Percentiles rank a stretch among this genome's conserved stretches.
phyloP scores from a whole-genome alignment of 2,329 filamentous ascomycete genomes.

The Arthroderma sp. region DNA sequence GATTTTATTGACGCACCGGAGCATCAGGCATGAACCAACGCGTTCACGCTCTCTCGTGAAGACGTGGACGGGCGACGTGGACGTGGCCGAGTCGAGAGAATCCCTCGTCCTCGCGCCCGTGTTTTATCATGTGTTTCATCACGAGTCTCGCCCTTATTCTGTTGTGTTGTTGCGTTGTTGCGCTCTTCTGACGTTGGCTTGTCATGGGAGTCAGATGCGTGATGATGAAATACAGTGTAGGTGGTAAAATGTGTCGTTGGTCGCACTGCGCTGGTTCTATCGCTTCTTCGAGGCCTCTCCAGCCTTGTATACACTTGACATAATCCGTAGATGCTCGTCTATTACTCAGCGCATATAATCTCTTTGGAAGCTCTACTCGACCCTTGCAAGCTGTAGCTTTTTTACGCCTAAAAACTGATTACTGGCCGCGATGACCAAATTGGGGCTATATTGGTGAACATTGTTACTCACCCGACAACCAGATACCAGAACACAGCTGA shows the following conservation, averaged over 20 bases:
- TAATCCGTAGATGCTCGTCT: background rate
- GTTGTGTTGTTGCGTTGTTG: background rate
- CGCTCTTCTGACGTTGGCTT: background rate
- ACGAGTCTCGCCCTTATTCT: background rate
- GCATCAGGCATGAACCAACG: conserved; percentile 1
- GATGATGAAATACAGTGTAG: background rate
- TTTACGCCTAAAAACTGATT: no score
- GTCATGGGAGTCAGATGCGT: background rate
- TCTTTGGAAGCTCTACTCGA: background rate
- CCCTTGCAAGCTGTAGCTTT: background rate
- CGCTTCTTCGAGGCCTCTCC: background rate
- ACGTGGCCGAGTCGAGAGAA: background rate
- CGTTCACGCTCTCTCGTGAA: background rate
- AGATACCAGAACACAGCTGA: background rate
- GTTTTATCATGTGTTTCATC: conserved; percentile 6
- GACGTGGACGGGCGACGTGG: background rate
- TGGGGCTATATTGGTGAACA: background rate
- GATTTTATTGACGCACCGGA: background rate
- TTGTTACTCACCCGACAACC: background rate
- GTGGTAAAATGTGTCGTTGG: no score
- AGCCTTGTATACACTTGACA: background rate
- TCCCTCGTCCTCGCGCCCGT: background rate
- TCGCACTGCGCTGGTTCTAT: background rate
- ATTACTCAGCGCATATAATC: background rate
- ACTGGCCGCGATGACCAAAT: background rate